Evolutionary conservation across 768 basidiomycete genomes (phyloP), one percentile per base, ranked within the genome.

Genomic region (Lanmaoa pseudosensibilis): DNA sequence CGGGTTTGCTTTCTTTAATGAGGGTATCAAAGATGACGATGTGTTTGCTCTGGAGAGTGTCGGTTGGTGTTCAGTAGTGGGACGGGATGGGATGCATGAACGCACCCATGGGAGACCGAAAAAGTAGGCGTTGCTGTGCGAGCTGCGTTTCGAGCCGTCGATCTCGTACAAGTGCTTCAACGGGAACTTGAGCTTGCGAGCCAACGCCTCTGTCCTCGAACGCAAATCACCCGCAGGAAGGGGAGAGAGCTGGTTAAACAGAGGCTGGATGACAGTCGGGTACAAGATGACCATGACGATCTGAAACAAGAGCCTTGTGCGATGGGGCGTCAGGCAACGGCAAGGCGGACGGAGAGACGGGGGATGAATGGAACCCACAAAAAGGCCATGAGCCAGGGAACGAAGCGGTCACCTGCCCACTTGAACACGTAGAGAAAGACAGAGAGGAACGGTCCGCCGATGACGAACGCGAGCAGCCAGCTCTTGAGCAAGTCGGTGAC

Each of bases 71-170:
- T 51, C 2, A 50, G 32, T 18, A 36, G 33, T 40, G 18, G 11
- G 33, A 32, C 12, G 4, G 33, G 23, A 18, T 8, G 6, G 16
- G 32, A 45, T 2, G 18, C 30, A n/a, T n/a, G 33, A 41, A 75
- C 78, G 40, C 48, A 92, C 92, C 89, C 94, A 95, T 1, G 95
- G 96, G 13, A 98, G 82, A 56, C 96, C 96, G 61, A 94, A 98
- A 80, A 98, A 98, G 77, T 97, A 98, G n/a, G 95, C 95, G 62
- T 98, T 98, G 63, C 88, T 90, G 74, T 99, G 96, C 3, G 92
- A 89, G 73, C 89, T 92, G 46, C 96, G 85, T 77, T 97, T 97
- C 36, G 90, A 94, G 30, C 97, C 97, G 68, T 98, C 95, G 63
- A 98, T 98, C 70, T 97, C 94, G 70, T 96, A 98, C 50, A 99